Base-by-base conservation (phyloP, 164 flowering plant genomes). In the Umbilicus rupestris region DNA sequence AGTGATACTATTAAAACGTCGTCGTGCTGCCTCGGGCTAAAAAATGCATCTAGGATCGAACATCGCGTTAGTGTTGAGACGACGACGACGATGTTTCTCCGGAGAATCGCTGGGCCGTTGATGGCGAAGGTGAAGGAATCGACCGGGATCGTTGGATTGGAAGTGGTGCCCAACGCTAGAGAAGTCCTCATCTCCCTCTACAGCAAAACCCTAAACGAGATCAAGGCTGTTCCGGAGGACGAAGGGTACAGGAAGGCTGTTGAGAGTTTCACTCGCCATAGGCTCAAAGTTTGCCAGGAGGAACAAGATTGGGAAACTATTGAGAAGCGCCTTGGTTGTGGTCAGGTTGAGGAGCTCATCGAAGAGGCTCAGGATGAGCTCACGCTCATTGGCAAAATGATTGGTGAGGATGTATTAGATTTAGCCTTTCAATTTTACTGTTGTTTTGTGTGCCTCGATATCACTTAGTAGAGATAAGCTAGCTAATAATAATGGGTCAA, bases 321-420 rank as follows among this genome's bases (percentile, higher is more conserved):
- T 76, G 96, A 94, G 87, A 83, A 82, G 74, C 80, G 79, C 3
- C 71, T 94, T 22, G 89, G 88, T 2, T 89, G 96, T 46, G 97
- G 97, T n/a, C 97, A 94, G 82, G 96, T 91, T 70, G 99, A 94
- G 73, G 99, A 94, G 80, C 85, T 94, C 67, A 88, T 94, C 58
- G 96, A 91, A 73, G 97, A 91, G 70, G 99, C 99, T 7, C 77
- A 76, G 60, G 97, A 94, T 68, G 99, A 94, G 78, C 92, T 94
- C 78, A 87, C 68, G 20, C 94, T 91, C 76, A 83, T 94, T 47
- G 77, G 65, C 60, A 83, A 84, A 71, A 82, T 94, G 96, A 88
- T 77, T 73, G 97, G 97, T 94, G 15, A 22, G 11, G 16, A 76
- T 74, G 8, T 37, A 33, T 6, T 62, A 73, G 44, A 19, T 16